Base-by-base conservation (phyloP, 495 filamentous ascomycete species). In the Echria macrotheca region DNA sequence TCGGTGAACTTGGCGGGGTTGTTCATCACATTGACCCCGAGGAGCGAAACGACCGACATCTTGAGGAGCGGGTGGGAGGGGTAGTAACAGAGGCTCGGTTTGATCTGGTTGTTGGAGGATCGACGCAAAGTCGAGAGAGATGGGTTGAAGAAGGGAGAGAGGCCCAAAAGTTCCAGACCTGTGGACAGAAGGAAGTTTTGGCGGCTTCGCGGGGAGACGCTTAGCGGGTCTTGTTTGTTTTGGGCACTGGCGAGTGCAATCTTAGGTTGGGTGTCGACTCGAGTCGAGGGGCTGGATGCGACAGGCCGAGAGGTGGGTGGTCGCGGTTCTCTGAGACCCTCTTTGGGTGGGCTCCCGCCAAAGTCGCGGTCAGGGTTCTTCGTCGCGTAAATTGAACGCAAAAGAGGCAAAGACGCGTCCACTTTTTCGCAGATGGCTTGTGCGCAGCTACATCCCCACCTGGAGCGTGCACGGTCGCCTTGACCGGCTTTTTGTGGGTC, bases 31-130 rank as follows among this genome's bases (percentile, higher is more conserved):
- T 91, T 87, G 49, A 97, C 93, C 65, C 89, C 89, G 31, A 98
- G 81, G 23, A 98, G 83, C 49, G 91, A 93, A 52, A 98, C 90
- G 64, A 96, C 88, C 59, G 93, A 95, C 93, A 98, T 98, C 50
- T 67, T 86, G 69, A n/a, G n/a, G 62, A 6, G 28, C 12, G 6
- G 28, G 28, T 31, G 28, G 28, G 28, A 6, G 28, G 12, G 28
- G n/a, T n/a, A n/a, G n/a, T n/a, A n/a, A n/a, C n/a, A n/a, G n/a
- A n/a, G n/a, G n/a, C n/a, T 31, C 36, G 45, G 52, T 54, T 21
- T 3, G 38, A 40, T 48, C 42, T 43, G n/a, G n/a, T n/a, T n/a
- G n/a, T n/a, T n/a, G n/a, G n/a, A n/a, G n/a, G n/a, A n/a, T n/a
- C n/a, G n/a, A n/a, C n/a, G n/a, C n/a, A n/a, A n/a, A n/a, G n/a